Evolutionary conservation across 108 stramenopile species (phyloP).

Genomic region (Aurantiochytrium sp.): DNA sequence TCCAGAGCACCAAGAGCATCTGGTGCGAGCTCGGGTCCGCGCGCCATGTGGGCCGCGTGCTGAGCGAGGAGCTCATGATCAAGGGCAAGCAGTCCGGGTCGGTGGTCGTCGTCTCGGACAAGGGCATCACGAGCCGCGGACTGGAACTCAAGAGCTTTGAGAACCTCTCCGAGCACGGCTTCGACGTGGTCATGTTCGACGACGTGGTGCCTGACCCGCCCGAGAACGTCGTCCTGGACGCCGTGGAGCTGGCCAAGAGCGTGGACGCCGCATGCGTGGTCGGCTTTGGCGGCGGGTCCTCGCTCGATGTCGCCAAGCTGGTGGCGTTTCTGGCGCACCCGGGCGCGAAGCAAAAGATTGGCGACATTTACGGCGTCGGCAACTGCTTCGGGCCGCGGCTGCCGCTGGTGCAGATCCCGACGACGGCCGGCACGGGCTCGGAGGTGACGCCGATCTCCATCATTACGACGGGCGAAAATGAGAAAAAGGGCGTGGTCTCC

Average conservation of each 20-base stretch:
- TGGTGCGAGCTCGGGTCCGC: conserved; percentile 13
- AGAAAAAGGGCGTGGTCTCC: conserved; percentile 36
- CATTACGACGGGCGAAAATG: conserved; percentile 28
- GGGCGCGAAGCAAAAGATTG: neutral
- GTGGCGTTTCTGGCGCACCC: conserved; percentile 15
- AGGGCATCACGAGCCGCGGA: conserved; percentile 26
- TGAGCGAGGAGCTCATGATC: neutral
- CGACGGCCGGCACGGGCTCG: conserved; percentile 35
- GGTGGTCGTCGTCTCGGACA: conserved; percentile 32
- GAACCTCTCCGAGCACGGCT: neutral
- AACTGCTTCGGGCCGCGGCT: neutral
- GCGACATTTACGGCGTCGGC: conserved; percentile 33
- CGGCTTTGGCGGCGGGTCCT: conserved; percentile 38
- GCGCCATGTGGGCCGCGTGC: neutral
- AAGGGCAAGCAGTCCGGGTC: neutral
- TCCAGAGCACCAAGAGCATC: conserved; percentile 15
- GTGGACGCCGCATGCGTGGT: neutral
- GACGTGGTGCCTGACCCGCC: conserved; percentile 33
- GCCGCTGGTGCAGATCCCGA: conserved; percentile 35
- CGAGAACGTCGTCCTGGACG: neutral
- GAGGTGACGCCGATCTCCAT: conserved; percentile 37
- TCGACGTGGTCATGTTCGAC: conserved; percentile 32
- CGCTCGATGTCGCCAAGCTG: conserved; percentile 33
- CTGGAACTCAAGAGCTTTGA: neutral
- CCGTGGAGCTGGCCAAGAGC: conserved; percentile 31